Percentiles rank a stretch among this genome's conserved stretches.
These are phyloP conservation scores for Metschnikowia lachancei DNA, from an alignment of 805 yeast genomes.

Conservation along the genomic window DNA sequence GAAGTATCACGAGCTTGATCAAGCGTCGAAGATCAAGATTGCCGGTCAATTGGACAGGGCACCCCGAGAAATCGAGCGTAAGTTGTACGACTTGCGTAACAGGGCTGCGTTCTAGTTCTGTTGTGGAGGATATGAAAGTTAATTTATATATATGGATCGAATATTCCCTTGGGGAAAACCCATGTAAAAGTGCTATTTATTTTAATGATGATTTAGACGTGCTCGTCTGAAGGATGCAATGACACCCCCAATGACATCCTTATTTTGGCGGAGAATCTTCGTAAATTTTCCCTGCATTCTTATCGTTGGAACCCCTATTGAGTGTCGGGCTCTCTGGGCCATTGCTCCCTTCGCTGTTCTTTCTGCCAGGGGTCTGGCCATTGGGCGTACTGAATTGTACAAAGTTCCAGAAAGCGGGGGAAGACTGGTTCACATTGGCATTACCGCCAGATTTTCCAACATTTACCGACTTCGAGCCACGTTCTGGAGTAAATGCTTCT, in stretches of 20 bases:
- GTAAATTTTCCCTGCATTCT: conserved; percentile 4
- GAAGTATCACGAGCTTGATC: conserved; percentile 39
- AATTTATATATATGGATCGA: too few species aligned
- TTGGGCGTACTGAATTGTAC: conserved; percentile 65
- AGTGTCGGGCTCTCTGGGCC: conserved; percentile 42
- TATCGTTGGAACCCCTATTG: conserved; percentile 21
- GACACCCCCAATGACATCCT: too few species aligned
- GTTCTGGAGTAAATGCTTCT: conserved; percentile 45
- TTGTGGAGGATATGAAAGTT: background rate
- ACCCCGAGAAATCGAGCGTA: conserved; percentile 49
- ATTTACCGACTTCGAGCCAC: conserved; percentile 34
- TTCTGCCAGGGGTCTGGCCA: conserved; percentile 42
- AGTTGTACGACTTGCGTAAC: conserved; percentile 51
- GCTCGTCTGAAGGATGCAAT: too few species aligned
- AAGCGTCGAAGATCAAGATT: conserved; percentile 35
- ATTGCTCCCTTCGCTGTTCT: conserved; percentile 38
- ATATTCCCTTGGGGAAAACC: background rate
- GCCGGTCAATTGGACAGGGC: conserved; percentile 45
- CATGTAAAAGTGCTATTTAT: too few species aligned
- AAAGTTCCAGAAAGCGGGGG: conserved; percentile 93
- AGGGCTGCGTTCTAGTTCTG: conserved; percentile 34
- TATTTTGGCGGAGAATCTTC: conserved; percentile 14
- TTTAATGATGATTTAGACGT: too few species aligned
- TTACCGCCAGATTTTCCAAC: conserved; percentile 23
- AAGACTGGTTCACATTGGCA: conserved; percentile 50